Base-by-base conservation (phyloP, 495 filamentous ascomycete genomes). In the Penicillium verhagenii region DNA sequence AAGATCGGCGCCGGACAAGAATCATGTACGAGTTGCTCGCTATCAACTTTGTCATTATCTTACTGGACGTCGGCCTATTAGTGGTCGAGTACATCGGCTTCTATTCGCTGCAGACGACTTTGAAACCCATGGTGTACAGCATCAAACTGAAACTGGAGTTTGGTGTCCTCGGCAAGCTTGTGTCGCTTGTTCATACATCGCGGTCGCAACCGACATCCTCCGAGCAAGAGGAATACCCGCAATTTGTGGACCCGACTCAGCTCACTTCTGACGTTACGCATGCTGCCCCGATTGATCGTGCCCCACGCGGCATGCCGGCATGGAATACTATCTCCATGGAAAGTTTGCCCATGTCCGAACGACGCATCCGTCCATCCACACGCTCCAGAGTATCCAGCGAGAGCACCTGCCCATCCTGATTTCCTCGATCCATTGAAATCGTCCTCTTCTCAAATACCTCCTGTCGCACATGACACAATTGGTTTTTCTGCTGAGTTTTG, bases 91-190 rank as follows among this genome's bases (percentile, higher is more conserved):
- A 82, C 42, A 61, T 70, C 45, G 71, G 77, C 16, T 68, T 75
- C 38, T 83, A 82, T 53, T 67, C 73, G 18, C 66, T 84, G 14
- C 76, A 86, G 60, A 80, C 80, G 1, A 77, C 79, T 1, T 59
- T 82, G 48, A 85, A 86, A 56, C 72, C 77, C 1, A 73, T 80
- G 50, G 73, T 85, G 1, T 86, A 86, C 68, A 79, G 78, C 53
- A 72, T 86, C 60, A 86, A 86, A 63, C 74, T 86, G 28, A 85
- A 86, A 67, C 67, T 86, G 28, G 83, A 86, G 59, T 86, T 84
- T 52, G 77, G 71, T 25, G 79, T 85, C 4, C 72, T 86, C 23
- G 58, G 73, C 6, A 76, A 76, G 33, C 62, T 76, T 1, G 73
- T 76, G 23, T 60, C 64, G 0, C 52, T 76, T 8, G 73, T 74